Evolutionary conservation across 306 rosid genomes (phyloP).

Genomic region (Prunus mume): DNA sequence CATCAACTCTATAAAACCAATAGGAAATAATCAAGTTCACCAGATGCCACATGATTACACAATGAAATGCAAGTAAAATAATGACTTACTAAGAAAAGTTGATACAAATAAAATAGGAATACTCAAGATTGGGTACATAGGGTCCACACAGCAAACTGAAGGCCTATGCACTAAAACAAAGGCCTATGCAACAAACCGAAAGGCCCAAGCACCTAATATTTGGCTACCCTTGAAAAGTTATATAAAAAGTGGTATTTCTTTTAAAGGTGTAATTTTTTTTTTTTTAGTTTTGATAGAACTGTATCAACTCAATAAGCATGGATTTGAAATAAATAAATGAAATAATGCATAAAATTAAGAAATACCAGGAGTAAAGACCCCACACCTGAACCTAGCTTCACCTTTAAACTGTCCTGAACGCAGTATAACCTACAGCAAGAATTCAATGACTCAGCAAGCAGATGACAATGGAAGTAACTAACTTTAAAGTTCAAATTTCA

Average conservation of each 20-base stretch:
- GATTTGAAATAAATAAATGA: neutral
- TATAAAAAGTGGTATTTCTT: neutral
- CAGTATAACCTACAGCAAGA: conserved; percentile 59
- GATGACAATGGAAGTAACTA: neutral
- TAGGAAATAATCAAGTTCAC: conserved; percentile 18
- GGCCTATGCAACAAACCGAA: neutral
- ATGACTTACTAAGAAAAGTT: neutral
- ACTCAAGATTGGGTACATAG: neutral
- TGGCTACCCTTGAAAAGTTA: neutral
- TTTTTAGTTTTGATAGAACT: neutral
- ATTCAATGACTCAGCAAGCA: conserved; percentile 21
- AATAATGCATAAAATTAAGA: neutral
- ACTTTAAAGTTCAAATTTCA: neutral
- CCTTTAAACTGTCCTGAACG: conserved; percentile 85
- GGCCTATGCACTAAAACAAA: neutral
- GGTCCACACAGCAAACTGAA: neutral
- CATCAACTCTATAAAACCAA: conserved; percentile 58
- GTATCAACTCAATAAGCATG: neutral
- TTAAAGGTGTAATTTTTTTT: neutral
- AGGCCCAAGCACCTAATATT: neutral
- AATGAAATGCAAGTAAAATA: conserved; percentile 18
- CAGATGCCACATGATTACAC: conserved; percentile 5
- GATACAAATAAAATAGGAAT: conserved; percentile 18
- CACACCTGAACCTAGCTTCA: conserved; percentile 81
- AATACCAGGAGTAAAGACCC: conserved; percentile 28